Conservation (phyloP, 192 early-diverging fungal species). For the Backusella australiensis region DNA sequence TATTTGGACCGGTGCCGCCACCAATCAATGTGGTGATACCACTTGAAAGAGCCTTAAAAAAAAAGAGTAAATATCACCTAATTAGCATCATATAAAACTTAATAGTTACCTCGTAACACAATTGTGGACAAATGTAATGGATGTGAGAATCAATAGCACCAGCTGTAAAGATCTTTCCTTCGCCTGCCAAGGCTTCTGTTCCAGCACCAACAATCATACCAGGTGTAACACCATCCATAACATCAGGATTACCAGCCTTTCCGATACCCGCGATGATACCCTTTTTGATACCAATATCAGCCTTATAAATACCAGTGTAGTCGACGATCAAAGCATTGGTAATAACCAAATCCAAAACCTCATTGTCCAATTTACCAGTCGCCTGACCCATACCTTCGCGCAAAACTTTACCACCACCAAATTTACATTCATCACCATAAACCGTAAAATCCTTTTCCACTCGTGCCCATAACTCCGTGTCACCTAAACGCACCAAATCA, state of each 20-base stretch:
- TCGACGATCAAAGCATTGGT: constrained; percentile 94
- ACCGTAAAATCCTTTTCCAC: constrained; percentile 88
- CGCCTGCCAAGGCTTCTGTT: constrained; percentile 91
- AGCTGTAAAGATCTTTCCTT: constrained; percentile 90
- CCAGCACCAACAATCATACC: constrained; percentile 87
- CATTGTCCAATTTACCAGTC: constrained; percentile 56
- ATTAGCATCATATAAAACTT: neutral
- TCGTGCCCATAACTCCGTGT: constrained; percentile 80
- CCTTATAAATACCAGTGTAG: constrained; percentile 95
- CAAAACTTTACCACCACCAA: constrained; percentile 94
- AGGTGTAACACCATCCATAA: constrained; percentile 90
- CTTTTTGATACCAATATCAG: constrained; percentile 91
- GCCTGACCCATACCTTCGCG: constrained; percentile 96
- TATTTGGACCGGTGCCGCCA: constrained; percentile 94
- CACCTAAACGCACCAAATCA: constrained; percentile 84
- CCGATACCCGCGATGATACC: constrained; percentile 91
- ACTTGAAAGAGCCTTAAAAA: constrained; percentile 59
- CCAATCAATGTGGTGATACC: constrained; percentile 86
- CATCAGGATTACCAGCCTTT: constrained; percentile 96
- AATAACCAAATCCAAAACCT: constrained; percentile 91
- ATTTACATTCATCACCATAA: constrained; percentile 96
- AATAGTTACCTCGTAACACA: constrained; percentile 68
- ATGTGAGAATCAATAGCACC: constrained; percentile 94
- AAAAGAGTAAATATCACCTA: constrained; percentile 1
- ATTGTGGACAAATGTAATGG: constrained; percentile 94